phyloP scores from a whole-genome alignment of 2,329 filamentous ascomycete genomes.

The Dactylonectria macrodidyma region DNA sequence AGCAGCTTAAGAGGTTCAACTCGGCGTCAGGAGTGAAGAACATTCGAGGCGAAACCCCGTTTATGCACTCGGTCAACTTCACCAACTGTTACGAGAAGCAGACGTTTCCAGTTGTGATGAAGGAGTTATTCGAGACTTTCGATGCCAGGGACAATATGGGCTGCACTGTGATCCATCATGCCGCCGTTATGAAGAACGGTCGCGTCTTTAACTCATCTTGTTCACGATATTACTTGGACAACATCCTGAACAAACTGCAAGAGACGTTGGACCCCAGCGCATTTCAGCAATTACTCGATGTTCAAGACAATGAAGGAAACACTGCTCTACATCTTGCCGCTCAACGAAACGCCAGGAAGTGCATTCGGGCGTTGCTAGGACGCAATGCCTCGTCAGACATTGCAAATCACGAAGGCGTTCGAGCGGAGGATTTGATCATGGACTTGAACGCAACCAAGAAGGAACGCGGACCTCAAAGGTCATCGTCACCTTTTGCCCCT shows the following conservation, averaged over 20 bases:
- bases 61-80: constrained; percentile 95
- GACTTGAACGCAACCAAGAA: constrained; percentile 79
- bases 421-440: constrained; percentile 88
- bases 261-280: constrained; percentile 83
- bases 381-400: constrained; percentile 89
- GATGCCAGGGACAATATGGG: constrained; percentile 84
- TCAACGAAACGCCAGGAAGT: constrained; percentile 89
- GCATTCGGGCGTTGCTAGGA: constrained; percentile 83
- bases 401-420: constrained; percentile 84
- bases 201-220: constrained; percentile 88
- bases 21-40: constrained; percentile 82
- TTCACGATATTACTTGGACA: constrained; percentile 93
- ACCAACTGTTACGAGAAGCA: constrained; percentile 97
- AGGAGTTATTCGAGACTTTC: constrained; percentile 86
- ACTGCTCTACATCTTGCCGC: constrained; percentile 85
- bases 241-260: constrained; percentile 87
- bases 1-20: constrained; percentile 85
- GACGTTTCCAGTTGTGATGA: constrained; percentile 88
- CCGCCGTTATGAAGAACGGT: constrained; percentile 88
- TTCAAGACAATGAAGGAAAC: constrained; percentile 89
- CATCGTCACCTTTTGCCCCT: constrained; percentile 80
- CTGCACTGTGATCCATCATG: constrained; percentile 94
- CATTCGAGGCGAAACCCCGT: constrained; percentile 84
- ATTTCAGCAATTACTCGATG: constrained; percentile 84
- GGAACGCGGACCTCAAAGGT: constrained; percentile 78